Evolutionary conservation across 495 filamentous ascomycete genomes (phyloP).

Genomic region (Aspergillus affinis): DNA sequence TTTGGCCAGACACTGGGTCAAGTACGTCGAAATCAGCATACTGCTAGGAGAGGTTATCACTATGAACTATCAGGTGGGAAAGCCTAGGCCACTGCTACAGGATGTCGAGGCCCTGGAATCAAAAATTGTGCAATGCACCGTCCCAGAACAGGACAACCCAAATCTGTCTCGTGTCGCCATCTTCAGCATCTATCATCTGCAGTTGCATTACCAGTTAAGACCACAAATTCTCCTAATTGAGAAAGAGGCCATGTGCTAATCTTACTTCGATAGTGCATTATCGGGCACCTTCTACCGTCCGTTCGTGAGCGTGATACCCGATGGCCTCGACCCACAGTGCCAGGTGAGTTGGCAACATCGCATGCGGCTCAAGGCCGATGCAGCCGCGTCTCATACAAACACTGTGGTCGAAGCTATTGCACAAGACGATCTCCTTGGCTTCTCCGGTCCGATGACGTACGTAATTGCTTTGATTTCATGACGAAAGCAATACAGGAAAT

Average conservation of each 20-base stretch:
- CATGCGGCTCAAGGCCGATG: slow-evolving; percentile 23
- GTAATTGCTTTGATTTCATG: slow-evolving; percentile 4
- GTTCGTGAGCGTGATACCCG: slow-evolving; percentile 16
- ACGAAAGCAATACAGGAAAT: no score
- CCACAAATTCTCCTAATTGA: neutral
- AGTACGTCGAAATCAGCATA: slow-evolving; percentile 27
- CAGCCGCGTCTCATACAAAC: slow-evolving; percentile 35
- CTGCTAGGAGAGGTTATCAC: slow-evolving; percentile 24
- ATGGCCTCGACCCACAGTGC: slow-evolving; percentile 11
- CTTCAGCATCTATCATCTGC: slow-evolving; percentile 31
- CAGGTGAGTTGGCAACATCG: slow-evolving; percentile 22
- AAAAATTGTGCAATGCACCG: slow-evolving; percentile 9
- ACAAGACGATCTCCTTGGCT: slow-evolving; percentile 28
- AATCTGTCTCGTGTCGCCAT: slow-evolving; percentile 18
- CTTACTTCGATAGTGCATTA: slow-evolving; percentile 25
- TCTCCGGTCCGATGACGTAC: slow-evolving; percentile 37
- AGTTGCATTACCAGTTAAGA: slow-evolving; percentile 37
- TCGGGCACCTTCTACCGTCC: slow-evolving; percentile 33
- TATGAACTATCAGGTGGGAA: slow-evolving; percentile 21
- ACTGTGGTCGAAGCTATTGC: slow-evolving; percentile 30
- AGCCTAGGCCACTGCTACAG: slow-evolving; percentile 11
- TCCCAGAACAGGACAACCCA: slow-evolving; percentile 21
- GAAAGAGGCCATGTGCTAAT: neutral
- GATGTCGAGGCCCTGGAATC: slow-evolving; percentile 27
- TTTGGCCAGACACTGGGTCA: slow-evolving; percentile 31